A percentile compares a stretch with the other conserved stretches of the same genome.
These are phyloP conservation scores for Fusarium sublunatum DNA, from an alignment of 2,329 filamentous ascomycete species.

Conservation along the genomic window DNA sequence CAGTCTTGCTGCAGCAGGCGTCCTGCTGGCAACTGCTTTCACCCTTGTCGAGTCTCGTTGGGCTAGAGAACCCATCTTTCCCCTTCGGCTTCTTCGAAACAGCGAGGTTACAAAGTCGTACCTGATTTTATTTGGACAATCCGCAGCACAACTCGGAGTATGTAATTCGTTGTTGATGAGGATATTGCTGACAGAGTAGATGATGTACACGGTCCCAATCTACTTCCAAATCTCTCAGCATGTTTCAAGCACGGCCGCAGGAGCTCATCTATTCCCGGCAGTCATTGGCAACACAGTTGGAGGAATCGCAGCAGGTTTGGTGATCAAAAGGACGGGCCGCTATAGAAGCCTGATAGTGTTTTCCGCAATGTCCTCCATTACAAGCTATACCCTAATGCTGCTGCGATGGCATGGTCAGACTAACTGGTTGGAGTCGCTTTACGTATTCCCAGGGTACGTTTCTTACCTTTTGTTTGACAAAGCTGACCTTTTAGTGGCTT, in stretches of 20 bases:
- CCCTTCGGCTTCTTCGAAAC: constrained; percentile 63
- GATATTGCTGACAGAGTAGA: constrained; percentile 7
- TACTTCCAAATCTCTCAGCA: constrained; percentile 75
- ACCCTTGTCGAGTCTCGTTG: constrained; percentile 57
- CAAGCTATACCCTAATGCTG: constrained; percentile 64
- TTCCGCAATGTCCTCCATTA: constrained; percentile 60
- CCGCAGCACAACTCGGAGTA: constrained; percentile 57
- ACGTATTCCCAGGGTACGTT: constrained; percentile 62
- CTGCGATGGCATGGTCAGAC: constrained; percentile 71
- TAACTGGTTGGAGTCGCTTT: constrained; percentile 64
- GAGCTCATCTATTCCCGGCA: constrained; percentile 72
- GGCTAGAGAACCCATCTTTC: constrained; percentile 68
- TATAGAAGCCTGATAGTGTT: constrained; percentile 67
- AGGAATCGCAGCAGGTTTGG: constrained; percentile 67
- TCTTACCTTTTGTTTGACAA: neutral
- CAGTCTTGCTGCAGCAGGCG: constrained; percentile 53
- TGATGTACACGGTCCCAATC: constrained; percentile 73
- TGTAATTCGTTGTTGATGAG: neutral
- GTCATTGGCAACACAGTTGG: constrained; percentile 75
- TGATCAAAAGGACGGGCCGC: constrained; percentile 68
- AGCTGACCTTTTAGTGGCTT: constrained; percentile 46
- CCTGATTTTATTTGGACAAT: constrained; percentile 66
- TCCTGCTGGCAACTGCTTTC: constrained; percentile 56
- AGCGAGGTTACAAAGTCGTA: constrained; percentile 66
- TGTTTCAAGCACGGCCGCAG: constrained; percentile 67